Evolutionary conservation across 768 basidiomycete species (phyloP), one percentile per base, ranked within the genome.

Genomic region (Auricularia sp.): DNA sequence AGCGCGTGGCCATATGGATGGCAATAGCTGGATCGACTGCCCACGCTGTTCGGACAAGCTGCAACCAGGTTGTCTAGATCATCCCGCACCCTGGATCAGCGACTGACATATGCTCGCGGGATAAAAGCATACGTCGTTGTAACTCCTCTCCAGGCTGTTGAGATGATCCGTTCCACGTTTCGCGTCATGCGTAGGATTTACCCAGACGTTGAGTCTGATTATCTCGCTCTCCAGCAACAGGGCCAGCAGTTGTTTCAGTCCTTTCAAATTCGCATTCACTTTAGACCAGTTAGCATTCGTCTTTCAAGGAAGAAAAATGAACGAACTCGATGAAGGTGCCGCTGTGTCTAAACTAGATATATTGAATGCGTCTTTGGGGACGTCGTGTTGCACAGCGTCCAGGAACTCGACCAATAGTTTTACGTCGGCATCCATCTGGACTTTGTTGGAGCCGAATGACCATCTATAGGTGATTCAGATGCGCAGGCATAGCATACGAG

Each of bases 401-500:
- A 91, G 73, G 71, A 99, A 92, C 70, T 98, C 94, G 18, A 86
- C 85, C 6, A 98, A 76, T 0, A 96, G 80, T 73, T 89, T 92
- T 70, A 94, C 83, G 72, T 98, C 96, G 1, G 90, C 86, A 67
- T 90, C 87, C 21, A 98, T 79, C 75, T 98, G 94, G 4, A 93
- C 85, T 2, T 93, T 87, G 74, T 92, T 92, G 33, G 92, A 90
- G n/a, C 96, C 97, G 73, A 87, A 97, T 3, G 95, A 89, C 95
- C 96, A 98, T 70, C 95, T 98, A 70, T 58, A 62, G 36, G 24
- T 58, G 3, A 58, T 61, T 18, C 62, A 66, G 21, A 34, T 62
- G 34, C 37, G 3, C 59, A 6, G 44, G 24, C n/a, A 54, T 62
- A 45, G 37, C 3, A 44, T 54, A 42, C 8, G 16, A 70, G 24